These are phyloP conservation scores for Tillandsia leiboldiana DNA, from an alignment of 176 grass and related monocot species.

Conservation along the genomic window DNA sequence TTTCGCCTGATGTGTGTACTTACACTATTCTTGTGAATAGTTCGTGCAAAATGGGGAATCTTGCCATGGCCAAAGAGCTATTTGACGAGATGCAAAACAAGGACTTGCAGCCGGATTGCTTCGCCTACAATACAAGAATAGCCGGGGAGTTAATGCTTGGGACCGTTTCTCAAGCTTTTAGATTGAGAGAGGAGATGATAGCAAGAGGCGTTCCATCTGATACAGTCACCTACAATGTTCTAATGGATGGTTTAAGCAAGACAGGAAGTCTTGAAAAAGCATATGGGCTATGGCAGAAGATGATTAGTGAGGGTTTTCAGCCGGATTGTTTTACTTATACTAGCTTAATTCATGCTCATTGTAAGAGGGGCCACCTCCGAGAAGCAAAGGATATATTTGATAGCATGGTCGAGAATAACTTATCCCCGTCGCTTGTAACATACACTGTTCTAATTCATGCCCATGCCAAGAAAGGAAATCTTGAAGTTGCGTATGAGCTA, in stretches of 20 bases:
- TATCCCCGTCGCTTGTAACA: constrained; percentile 48
- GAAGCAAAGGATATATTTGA: constrained; percentile 44
- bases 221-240: constrained; percentile 59
- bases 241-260: constrained; percentile 69
- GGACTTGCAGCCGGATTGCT: constrained; percentile 38
- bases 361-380: constrained; percentile 38
- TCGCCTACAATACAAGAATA: constrained; percentile 62
- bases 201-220: constrained; percentile 39
- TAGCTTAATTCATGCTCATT: constrained; percentile 74
- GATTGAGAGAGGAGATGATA: constrained; percentile 52
- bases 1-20: constrained; percentile 42
- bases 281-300: constrained; percentile 34
- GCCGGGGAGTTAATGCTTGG: constrained; percentile 38
- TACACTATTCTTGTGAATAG: constrained; percentile 74
- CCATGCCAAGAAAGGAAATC: constrained; percentile 41
- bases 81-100: constrained; percentile 62
- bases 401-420: constrained; percentile 33
- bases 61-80: constrained; percentile 33
- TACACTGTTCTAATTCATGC: constrained; percentile 66
- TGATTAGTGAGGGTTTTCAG: constrained; percentile 51
- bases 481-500: constrained; percentile 44
- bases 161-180: constrained; percentile 26
- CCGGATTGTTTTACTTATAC: constrained; percentile 70
- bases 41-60: constrained; percentile 37
- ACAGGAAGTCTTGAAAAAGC: constrained; percentile 54